phyloP scores from a whole-genome alignment of 2,329 filamentous ascomycete species.

The Aspergillus vadensis region DNA sequence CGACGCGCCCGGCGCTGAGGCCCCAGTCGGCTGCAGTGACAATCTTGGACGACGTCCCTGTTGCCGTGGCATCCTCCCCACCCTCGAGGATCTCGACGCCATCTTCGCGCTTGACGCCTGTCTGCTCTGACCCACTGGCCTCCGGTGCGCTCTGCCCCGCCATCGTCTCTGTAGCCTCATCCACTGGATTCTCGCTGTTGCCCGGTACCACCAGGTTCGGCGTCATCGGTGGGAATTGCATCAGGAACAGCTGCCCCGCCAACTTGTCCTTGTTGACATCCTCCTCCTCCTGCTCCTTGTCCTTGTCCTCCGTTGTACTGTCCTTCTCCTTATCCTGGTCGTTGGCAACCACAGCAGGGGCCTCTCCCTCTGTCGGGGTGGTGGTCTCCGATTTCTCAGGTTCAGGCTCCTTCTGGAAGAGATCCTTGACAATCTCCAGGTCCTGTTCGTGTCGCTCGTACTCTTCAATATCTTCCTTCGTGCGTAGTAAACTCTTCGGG shows the following conservation, averaged over 20 bases:
- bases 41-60: constrained; percentile 30
- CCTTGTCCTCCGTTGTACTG: constrained; percentile 12
- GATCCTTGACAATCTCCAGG: constrained; percentile 42
- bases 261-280: constrained; percentile 43
- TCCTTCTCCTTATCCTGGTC: constrained; percentile 18
- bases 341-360: constrained; percentile 15
- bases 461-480: constrained; percentile 45
- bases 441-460: constrained; percentile 46
- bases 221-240: constrained; percentile 65
- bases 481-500: constrained; percentile 41
- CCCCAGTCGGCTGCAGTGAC: constrained; percentile 45
- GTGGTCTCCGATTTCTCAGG: constrained; percentile 13
- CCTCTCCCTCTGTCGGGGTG: constrained; percentile 16
- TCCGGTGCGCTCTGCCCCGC: neutral
- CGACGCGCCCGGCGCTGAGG: constrained; percentile 57
- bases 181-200: constrained; percentile 13
- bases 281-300: constrained; percentile 28
- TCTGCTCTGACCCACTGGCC: neutral
- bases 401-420: constrained; percentile 32
- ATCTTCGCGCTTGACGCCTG: constrained; percentile 34
- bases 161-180: constrained; percentile 7
- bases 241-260: constrained; percentile 61
- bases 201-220: constrained; percentile 55
- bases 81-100: constrained; percentile 33
- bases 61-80: constrained; percentile 15